phyloP scores from a whole-genome alignment of 805 yeast genomes.

The Candida peoriensis region DNA sequence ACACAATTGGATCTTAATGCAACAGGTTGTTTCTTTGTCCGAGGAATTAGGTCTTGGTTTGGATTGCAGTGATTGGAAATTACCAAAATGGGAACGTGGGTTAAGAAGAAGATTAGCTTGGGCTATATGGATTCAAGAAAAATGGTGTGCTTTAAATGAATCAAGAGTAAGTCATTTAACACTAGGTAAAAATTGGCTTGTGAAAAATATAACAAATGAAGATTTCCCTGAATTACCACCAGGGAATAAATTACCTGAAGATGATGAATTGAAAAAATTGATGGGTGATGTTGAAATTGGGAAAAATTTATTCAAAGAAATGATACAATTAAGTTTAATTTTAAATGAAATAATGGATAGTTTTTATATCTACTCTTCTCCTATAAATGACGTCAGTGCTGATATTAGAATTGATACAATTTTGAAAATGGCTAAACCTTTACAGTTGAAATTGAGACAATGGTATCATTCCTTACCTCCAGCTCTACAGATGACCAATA shows the following conservation, averaged over 20 bases:
- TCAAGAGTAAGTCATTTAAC: constrained; percentile 81
- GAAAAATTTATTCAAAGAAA: constrained; percentile 58
- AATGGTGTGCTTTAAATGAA: constrained; percentile 81
- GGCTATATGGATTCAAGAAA: constrained; percentile 92
- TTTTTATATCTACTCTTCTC: constrained; percentile 46
- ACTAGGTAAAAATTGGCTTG: constrained; percentile 74
- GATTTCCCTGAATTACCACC: constrained; percentile 73
- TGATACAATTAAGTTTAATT: constrained; percentile 62
- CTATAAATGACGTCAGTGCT: constrained; percentile 34
- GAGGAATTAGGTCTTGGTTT: constrained; percentile 89
- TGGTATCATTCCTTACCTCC: constrained; percentile 75
- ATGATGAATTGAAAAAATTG: constrained; percentile 18
- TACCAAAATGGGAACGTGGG: constrained; percentile 95
- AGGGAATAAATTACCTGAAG: constrained; percentile 10
- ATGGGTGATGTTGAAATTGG: constrained; percentile 63
- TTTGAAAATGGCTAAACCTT: constrained; percentile 72
- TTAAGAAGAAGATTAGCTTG: constrained; percentile 84
- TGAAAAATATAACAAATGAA: constrained; percentile 55
- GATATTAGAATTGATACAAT: constrained; percentile 60
- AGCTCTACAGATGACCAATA: constrained; percentile 63
- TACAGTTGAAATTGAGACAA: constrained; percentile 62
- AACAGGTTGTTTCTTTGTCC: constrained; percentile 81
- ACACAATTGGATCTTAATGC: constrained; percentile 80
- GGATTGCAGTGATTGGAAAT: constrained; percentile 87
- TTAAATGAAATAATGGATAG: constrained; percentile 66